These are phyloP conservation scores for Debaryomyces sp. DNA, from an alignment of 1,139 yeast genomes.

Conservation along the genomic window DNA sequence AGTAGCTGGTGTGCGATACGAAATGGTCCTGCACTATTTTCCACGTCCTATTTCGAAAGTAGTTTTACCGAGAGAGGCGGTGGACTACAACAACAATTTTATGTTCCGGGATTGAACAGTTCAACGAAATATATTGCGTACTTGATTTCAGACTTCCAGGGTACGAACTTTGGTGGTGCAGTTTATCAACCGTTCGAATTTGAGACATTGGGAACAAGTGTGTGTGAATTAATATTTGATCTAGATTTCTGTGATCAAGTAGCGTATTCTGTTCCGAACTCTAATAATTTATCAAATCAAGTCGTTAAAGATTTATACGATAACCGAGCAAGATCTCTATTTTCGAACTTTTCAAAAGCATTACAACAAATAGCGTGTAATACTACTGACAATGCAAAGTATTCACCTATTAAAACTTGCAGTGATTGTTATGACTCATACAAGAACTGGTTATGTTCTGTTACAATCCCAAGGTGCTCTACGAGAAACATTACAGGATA, in stretches of 20 bases:
- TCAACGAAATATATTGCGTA: conserved; percentile 70
- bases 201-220: conserved; percentile 54
- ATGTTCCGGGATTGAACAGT: conserved; percentile 59
- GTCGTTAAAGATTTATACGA: conserved; percentile 57
- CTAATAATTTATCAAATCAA: conserved; percentile 23
- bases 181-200: conserved; percentile 63
- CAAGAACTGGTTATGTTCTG: conserved; percentile 88
- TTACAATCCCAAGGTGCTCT: conserved; percentile 86
- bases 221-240: conserved; percentile 76
- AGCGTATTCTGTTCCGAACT: conserved; percentile 85
- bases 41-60: conserved; percentile 27
- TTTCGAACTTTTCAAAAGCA: conserved; percentile 71
- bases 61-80: conserved; percentile 53
- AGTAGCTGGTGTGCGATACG: conserved; percentile 77
- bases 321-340: conserved; percentile 55
- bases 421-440: conserved; percentile 72
- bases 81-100: conserved; percentile 60
- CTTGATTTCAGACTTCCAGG: conserved; percentile 54
- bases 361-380: conserved; percentile 80
- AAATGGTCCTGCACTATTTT: conserved; percentile 43
- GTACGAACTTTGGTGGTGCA: conserved; percentile 60
- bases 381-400: conserved; percentile 65
- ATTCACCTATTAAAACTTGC: conserved; percentile 75
- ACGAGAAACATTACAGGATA: conserved; percentile 51
- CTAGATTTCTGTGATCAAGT: conserved; percentile 78